phyloP scores from a whole-genome alignment of 2,329 filamentous ascomycete genomes.

The Nakataea oryzae region DNA sequence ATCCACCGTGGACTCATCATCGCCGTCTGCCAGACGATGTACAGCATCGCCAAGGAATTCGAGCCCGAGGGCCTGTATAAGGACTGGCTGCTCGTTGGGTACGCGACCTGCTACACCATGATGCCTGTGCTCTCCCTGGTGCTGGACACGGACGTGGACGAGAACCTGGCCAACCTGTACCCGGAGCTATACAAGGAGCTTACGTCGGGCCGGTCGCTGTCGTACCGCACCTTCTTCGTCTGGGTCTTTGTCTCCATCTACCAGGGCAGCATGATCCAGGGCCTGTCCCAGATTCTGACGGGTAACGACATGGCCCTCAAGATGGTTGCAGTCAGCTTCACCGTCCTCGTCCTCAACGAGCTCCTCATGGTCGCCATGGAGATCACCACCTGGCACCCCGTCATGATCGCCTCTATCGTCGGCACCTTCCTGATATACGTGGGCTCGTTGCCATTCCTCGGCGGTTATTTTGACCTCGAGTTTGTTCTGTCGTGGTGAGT shows the following conservation, averaged over 20 bases:
- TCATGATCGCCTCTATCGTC: conserved; percentile 78
- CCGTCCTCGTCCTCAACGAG: conserved; percentile 86
- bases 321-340: conserved; percentile 89
- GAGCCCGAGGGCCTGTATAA: conserved; percentile 91
- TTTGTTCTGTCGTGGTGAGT: conserved; percentile 64
- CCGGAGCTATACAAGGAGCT: conserved; percentile 96
- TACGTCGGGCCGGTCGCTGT: conserved; percentile 77
- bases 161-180: conserved; percentile 86
- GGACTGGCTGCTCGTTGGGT: conserved; percentile 94
- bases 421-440: conserved; percentile 77
- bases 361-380: conserved; percentile 95
- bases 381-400: conserved; percentile 91
- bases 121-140: conserved; percentile 87
- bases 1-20: conserved; percentile 96
- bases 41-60: conserved; percentile 84
- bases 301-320: conserved; percentile 29
- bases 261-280: conserved; percentile 91
- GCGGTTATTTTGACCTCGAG: conserved; percentile 76
- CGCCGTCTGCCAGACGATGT: conserved; percentile 92
- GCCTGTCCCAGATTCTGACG: conserved; percentile 80
- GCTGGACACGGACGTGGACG: conserved; percentile 89
- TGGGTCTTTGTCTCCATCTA: conserved; percentile 96
- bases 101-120: conserved; percentile 93
- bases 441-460: conserved; percentile 75
- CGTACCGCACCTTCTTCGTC: conserved; percentile 89